Conservation (phyloP, 768 basidiomycete genomes). For the Cubamyces lactineus region DNA sequence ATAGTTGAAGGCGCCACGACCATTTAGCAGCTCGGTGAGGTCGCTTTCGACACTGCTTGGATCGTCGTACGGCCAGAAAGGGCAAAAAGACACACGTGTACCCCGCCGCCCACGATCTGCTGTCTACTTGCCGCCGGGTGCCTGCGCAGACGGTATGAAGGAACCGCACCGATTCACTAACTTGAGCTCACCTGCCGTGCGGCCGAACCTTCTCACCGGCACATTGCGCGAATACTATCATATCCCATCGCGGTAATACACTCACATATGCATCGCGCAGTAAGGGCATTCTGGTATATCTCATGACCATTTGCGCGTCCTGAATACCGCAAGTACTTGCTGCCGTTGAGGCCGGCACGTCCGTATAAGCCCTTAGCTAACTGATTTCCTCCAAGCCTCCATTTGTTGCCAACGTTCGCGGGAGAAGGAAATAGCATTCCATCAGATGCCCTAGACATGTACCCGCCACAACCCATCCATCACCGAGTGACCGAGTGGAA, state of each 20-base stretch:
- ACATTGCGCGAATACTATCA: not conserved
- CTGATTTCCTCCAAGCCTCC: not conserved
- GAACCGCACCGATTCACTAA: no score
- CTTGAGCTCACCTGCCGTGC: not conserved
- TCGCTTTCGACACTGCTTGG: slow-evolving; percentile 5
- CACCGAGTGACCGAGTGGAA: not conserved
- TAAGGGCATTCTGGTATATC: no score
- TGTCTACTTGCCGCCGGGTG: slow-evolving; percentile 23
- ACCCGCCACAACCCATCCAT: no score
- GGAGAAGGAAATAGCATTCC: slow-evolving; percentile 11
- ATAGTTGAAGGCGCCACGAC: not conserved
- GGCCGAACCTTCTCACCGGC: not conserved
- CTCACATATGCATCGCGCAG: no score
- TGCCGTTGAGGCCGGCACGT: not conserved
- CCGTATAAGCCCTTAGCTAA: not conserved
- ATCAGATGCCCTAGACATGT: slow-evolving; percentile 8
- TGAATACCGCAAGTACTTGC: not conserved
- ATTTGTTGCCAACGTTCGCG: slow-evolving; percentile 9
- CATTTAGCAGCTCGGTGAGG: not conserved
- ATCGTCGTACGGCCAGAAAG: slow-evolving; percentile 11
- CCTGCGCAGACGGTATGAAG: not conserved
- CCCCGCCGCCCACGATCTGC: not conserved
- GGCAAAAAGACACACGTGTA: not conserved
- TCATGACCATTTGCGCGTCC: no score
- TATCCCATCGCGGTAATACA: no score